Conservation (phyloP, 1,284 basidiomycete genomes). For the Coniophora puteana region DNA sequence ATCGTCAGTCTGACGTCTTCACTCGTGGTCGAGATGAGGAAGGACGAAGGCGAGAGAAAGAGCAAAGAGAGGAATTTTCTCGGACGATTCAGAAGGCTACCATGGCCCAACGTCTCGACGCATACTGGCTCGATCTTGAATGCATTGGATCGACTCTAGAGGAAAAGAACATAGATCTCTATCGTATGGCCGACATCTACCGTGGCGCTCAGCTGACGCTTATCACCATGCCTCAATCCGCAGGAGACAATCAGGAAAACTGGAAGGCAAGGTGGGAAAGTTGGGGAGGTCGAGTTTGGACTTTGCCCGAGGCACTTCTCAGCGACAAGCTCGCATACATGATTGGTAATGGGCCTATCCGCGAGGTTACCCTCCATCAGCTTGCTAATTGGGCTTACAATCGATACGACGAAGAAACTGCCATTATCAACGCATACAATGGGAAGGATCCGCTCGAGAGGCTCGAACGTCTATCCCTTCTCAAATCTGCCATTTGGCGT, state of each 20-base stretch:
- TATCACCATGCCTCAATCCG: slow-evolving; percentile 16
- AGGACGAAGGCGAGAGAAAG: background rate
- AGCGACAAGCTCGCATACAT: slow-evolving; percentile 16
- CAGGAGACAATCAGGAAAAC: slow-evolving; percentile 2
- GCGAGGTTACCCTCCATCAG: slow-evolving; percentile 19
- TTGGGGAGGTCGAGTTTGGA: slow-evolving; percentile 26
- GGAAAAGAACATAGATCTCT: slow-evolving; percentile 18
- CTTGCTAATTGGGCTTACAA: slow-evolving; percentile 21
- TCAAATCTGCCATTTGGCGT: slow-evolving; percentile 24
- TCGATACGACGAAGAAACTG: slow-evolving; percentile 15
- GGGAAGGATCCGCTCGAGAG: slow-evolving; percentile 22
- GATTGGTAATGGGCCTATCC: slow-evolving; percentile 13
- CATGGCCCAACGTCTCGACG: slow-evolving; percentile 10
- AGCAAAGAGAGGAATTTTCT: slow-evolving; percentile 8
- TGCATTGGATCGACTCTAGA: slow-evolving; percentile 2
- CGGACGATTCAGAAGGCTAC: slow-evolving; percentile 6
- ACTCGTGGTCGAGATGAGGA: background rate
- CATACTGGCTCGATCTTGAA: slow-evolving; percentile 25
- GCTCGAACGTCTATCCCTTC: slow-evolving; percentile 19
- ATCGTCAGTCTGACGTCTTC: slow-evolving; percentile 13
- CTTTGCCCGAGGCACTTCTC: slow-evolving; percentile 20
- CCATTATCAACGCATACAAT: slow-evolving; percentile 21
- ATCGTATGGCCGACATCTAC: slow-evolving; percentile 27
- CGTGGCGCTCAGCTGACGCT: slow-evolving; percentile 22
- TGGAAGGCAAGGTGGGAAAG: slow-evolving; percentile 10